phyloP scores from a whole-genome alignment of 1,139 yeast genomes.

The Schwanniomyces etchellsii region DNA sequence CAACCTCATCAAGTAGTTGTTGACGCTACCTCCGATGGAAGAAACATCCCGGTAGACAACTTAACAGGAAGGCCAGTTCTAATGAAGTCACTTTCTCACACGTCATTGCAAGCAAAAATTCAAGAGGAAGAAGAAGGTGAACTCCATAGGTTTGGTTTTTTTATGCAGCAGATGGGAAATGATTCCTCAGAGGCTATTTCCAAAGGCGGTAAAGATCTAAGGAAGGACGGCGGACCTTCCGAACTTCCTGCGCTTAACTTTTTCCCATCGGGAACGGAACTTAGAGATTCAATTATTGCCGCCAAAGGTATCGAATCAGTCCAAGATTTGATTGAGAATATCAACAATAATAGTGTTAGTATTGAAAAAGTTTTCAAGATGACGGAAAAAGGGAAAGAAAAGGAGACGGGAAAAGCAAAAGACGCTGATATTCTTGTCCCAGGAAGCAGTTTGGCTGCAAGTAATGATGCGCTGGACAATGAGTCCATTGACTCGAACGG shows the following conservation, averaged over 20 bases:
- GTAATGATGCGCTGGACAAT: constrained; percentile 14
- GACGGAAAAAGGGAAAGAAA: constrained; percentile 3
- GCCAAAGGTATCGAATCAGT: constrained; percentile 77
- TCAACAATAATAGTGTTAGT: constrained; percentile 47
- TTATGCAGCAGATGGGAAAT: constrained; percentile 52
- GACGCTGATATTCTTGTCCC: constrained; percentile 1
- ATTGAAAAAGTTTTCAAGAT: constrained; percentile 48
- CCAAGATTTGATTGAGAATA: constrained; percentile 62
- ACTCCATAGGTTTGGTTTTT: constrained; percentile 76
- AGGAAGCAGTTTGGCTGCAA: constrained; percentile 3
- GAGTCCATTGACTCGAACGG: constrained; percentile 26
- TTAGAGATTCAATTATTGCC: constrained; percentile 69
- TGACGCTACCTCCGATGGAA: constrained; percentile 52
- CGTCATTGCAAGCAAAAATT: constrained; percentile 62
- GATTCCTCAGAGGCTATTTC: constrained; percentile 7
- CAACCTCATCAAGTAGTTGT: constrained; percentile 68
- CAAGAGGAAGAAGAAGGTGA: constrained; percentile 93
- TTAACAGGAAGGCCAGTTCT: constrained; percentile 68
- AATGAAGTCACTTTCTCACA: constrained; percentile 58
- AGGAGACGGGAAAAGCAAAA: constrained; percentile 1
- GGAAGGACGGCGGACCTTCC: neutral
- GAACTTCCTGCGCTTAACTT: constrained; percentile 30
- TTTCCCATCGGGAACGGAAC: constrained; percentile 70
- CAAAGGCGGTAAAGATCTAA: constrained; percentile 2
- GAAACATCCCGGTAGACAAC: constrained; percentile 54